Conservation (phyloP, 169 alveolate genomes). For the Toxoplasma gondii region DNA sequence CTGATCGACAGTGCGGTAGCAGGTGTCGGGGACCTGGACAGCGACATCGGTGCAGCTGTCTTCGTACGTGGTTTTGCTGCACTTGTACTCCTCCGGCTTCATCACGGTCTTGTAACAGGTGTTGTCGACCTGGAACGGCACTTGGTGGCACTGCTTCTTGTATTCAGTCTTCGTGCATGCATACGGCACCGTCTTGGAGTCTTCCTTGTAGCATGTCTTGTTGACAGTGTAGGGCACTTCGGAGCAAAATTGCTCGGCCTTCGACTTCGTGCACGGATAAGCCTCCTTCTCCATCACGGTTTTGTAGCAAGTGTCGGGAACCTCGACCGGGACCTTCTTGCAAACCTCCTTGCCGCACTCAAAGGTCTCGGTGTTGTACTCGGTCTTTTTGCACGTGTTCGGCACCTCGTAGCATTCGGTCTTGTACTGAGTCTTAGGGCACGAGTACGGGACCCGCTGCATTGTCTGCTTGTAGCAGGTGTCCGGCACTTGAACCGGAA, state of each 20-base stretch:
- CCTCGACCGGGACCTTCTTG: constrained; percentile 46
- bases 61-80: constrained; percentile 22
- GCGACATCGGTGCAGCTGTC: constrained; percentile 40
- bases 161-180: constrained; percentile 40
- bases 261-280: constrained; percentile 53
- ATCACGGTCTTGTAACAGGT: constrained; percentile 46
- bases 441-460: constrained; percentile 43
- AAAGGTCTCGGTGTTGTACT: constrained; percentile 23
- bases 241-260: constrained; percentile 27
- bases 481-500: constrained; percentile 24
- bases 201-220: constrained; percentile 49
- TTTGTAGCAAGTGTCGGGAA: constrained; percentile 42
- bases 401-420: constrained; percentile 58
- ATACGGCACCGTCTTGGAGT: constrained; percentile 17
- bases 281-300: constrained; percentile 53
- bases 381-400: constrained; percentile 50
- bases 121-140: constrained; percentile 30
- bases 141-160: constrained; percentile 43
- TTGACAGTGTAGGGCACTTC: constrained; percentile 47
- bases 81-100: constrained; percentile 38
- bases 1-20: constrained; percentile 55
- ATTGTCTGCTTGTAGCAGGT: constrained; percentile 38
- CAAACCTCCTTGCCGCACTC: constrained; percentile 55
- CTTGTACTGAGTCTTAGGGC: constrained; percentile 49
- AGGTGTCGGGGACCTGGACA: constrained; percentile 57